Evolutionary conservation across 495 filamentous ascomycete genomes (phyloP).

Genomic region (Letharia lupina): DNA sequence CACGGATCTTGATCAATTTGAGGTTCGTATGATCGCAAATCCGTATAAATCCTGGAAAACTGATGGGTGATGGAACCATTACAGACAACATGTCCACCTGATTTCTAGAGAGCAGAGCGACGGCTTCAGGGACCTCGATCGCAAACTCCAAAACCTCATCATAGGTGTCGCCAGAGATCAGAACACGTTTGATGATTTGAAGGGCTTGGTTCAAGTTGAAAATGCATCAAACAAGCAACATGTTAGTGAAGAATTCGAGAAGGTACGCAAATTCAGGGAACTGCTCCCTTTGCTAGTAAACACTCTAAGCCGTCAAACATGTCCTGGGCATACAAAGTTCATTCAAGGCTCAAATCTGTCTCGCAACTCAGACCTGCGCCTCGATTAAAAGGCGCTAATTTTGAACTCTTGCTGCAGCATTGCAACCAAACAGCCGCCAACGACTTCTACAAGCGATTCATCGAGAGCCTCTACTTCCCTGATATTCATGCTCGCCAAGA

Average conservation of each 20-base stretch:
- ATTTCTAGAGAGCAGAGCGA: neutral
- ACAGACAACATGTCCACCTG: neutral
- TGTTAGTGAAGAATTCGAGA: neutral
- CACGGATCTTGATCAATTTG: neutral
- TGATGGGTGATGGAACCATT: neutral
- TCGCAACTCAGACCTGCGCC: neutral
- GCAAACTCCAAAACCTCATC: neutral
- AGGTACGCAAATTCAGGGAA: neutral
- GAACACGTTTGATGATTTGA: neutral
- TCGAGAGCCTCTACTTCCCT: slow-evolving; percentile 25
- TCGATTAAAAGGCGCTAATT: neutral
- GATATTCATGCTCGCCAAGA: slow-evolving; percentile 23
- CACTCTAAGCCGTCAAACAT: no score
- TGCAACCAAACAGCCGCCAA: neutral
- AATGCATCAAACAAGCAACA: neutral
- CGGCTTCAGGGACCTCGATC: neutral
- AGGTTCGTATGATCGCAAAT: neutral
- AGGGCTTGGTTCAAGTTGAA: neutral
- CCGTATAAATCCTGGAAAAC: neutral
- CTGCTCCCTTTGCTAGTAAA: neutral
- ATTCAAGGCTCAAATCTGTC: neutral
- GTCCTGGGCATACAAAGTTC: no score
- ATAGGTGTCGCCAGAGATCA: neutral
- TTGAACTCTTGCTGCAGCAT: neutral
- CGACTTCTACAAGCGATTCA: neutral